phyloP scores from a whole-genome alignment of 805 yeast species.

The Suhomyces pyralidae region DNA sequence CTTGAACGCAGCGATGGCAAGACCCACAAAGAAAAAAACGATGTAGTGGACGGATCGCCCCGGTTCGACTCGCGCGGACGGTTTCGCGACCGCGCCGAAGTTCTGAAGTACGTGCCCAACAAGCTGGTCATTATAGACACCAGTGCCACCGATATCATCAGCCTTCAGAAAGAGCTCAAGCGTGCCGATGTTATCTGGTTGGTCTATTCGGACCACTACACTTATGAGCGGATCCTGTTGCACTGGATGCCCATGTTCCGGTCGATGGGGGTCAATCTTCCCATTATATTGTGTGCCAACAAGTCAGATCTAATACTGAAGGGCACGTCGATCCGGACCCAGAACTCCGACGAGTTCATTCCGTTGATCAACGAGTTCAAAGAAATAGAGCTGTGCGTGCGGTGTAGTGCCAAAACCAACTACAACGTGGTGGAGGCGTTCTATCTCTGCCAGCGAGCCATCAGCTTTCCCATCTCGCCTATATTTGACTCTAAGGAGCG shows the following conservation, averaged over 20 bases:
- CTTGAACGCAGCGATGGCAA: conserved; percentile 12
- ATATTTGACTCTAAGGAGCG: conserved; percentile 90
- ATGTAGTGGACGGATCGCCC: background rate
- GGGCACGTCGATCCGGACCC: conserved; percentile 45
- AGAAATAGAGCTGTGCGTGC: conserved; percentile 88
- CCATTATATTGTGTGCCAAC: conserved; percentile 88
- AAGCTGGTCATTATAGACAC: conserved; percentile 82
- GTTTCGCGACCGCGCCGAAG: background rate
- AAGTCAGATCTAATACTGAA: conserved; percentile 54
- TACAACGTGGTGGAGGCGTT: conserved; percentile 88
- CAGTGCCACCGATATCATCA: conserved; percentile 56
- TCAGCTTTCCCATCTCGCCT: conserved; percentile 90
- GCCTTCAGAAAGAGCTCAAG: conserved; percentile 69
- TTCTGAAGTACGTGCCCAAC: conserved; percentile 34
- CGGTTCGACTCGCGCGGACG: background rate
- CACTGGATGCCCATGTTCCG: conserved; percentile 95
- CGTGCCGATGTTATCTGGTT: conserved; percentile 90
- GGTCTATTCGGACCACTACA: conserved; percentile 91
- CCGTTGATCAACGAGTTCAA: conserved; percentile 87
- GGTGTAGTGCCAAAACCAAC: conserved; percentile 82
- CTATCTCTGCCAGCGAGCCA: conserved; percentile 89
- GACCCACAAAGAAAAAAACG: background rate
- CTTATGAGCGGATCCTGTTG: conserved; percentile 85
- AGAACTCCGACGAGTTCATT: conserved; percentile 71
- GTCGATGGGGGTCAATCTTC: conserved; percentile 89